Conservation (phyloP, 2,329 filamentous ascomycete species). For the Epichloe scottii region DNA sequence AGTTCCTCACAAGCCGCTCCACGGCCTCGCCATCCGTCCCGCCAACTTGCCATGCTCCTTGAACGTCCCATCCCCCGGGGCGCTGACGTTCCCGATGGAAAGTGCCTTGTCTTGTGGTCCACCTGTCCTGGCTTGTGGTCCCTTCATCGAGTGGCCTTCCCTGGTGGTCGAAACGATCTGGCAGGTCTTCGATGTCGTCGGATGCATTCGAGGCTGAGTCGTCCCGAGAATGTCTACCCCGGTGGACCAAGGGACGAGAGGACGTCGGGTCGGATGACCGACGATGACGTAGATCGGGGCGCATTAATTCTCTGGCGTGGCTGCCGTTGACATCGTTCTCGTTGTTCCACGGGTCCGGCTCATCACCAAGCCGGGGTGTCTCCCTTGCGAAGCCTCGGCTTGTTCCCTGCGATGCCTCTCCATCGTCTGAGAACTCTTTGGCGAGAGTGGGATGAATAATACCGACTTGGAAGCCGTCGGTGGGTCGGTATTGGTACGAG, state of each 20-base stretch:
- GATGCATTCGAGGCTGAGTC: slow-evolving; percentile 16
- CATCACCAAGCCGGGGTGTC: slow-evolving; percentile 7
- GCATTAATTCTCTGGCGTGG: not conserved
- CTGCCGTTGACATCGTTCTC: slow-evolving; percentile 10
- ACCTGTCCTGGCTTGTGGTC: slow-evolving; percentile 9
- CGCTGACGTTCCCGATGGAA: slow-evolving; percentile 26
- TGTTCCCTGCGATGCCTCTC: slow-evolving; percentile 26
- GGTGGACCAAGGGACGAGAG: slow-evolving; percentile 16
- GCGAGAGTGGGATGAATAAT: slow-evolving; percentile 35
- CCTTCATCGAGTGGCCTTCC: slow-evolving; percentile 27
- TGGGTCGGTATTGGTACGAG: not conserved
- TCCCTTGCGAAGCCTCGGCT: slow-evolving; percentile 13
- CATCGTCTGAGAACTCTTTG: slow-evolving; percentile 34
- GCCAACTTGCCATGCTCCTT: slow-evolving; percentile 31
- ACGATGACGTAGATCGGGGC: slow-evolving; percentile 12
- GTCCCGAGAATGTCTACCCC: slow-evolving; percentile 7
- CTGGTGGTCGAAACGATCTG: slow-evolving; percentile 33
- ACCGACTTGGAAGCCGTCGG: slow-evolving; percentile 26
- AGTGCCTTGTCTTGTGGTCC: slow-evolving; percentile 27
- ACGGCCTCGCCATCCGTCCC: slow-evolving; percentile 31
- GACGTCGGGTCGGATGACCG: slow-evolving; percentile 23
- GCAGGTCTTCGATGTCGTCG: slow-evolving; percentile 30
- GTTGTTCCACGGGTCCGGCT: slow-evolving; percentile 9
- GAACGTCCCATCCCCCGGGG: slow-evolving; percentile 23
- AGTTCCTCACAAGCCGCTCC: slow-evolving; percentile 19